Percentiles rank a stretch among this genome's conserved stretches.
phyloP scores from a whole-genome alignment of 345 rosid genomes.

The Odontarrhena argentea region DNA sequence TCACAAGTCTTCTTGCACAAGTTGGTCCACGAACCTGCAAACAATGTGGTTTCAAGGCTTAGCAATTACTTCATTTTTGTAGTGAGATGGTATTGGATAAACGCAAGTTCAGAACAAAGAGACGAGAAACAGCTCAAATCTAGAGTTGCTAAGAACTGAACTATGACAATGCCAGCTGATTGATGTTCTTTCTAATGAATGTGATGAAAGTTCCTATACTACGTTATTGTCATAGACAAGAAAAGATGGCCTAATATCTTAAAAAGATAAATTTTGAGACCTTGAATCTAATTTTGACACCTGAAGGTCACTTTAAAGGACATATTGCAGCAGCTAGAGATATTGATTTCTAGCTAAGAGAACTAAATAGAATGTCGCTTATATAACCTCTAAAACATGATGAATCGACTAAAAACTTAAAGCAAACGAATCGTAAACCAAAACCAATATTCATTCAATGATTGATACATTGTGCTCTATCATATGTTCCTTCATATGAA shows the following conservation, averaged over 20 bases:
- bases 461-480: background rate
- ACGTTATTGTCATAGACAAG: background rate
- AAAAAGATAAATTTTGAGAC: background rate
- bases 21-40: slow-evolving; percentile 90
- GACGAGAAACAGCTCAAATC: background rate
- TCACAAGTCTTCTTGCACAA: slow-evolving; percentile 76
- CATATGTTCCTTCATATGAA: slow-evolving; percentile 8
- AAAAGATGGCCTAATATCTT: background rate
- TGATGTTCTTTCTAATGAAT: slow-evolving; percentile 6
- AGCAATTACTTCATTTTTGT: slow-evolving; percentile 5
- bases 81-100: background rate
- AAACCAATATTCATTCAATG: background rate
- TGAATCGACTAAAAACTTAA: background rate
- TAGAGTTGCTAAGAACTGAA: background rate
- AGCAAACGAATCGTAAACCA: background rate
- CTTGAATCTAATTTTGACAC: slow-evolving; percentile 11
- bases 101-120: slow-evolving; percentile 8
- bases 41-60: slow-evolving; percentile 7
- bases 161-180: background rate
- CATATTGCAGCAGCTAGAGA: background rate
- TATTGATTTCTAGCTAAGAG: background rate
- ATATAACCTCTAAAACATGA: slow-evolving; percentile 15
- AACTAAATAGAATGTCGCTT: background rate
- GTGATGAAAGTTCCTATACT: background rate
- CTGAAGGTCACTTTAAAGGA: slow-evolving; percentile 3